phyloP scores from a whole-genome alignment of 352 stramenopile genomes.

The Phytophthora nicotianae region DNA sequence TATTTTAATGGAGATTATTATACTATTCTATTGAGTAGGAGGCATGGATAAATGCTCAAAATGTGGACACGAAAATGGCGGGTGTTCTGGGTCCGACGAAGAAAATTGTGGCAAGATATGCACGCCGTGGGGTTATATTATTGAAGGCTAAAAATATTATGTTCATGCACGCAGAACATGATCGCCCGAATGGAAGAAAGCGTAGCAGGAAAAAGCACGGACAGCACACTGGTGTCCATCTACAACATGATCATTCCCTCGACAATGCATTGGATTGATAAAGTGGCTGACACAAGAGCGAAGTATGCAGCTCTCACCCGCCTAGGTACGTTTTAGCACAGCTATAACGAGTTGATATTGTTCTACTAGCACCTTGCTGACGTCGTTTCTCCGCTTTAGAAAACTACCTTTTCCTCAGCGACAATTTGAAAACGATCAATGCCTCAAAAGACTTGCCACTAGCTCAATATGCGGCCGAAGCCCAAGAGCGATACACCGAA shows the following conservation, averaged over 20 bases:
- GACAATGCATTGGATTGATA: slow-evolving; percentile 76
- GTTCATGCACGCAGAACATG: slow-evolving; percentile 41
- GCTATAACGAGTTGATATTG: not conserved
- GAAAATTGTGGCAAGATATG: slow-evolving; percentile 60
- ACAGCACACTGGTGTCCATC: slow-evolving; percentile 63
- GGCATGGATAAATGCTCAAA: slow-evolving; percentile 66
- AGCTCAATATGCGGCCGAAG: slow-evolving; percentile 53
- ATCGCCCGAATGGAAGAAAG: slow-evolving; percentile 67
- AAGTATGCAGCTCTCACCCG: slow-evolving; percentile 72
- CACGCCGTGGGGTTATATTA: not conserved
- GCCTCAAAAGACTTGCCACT: slow-evolving; percentile 49
- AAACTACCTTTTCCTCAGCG: slow-evolving; percentile 73
- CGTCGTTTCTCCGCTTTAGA: slow-evolving; percentile 27
- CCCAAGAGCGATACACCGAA: slow-evolving; percentile 46
- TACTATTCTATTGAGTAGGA: slow-evolving; percentile 34
- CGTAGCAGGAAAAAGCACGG: slow-evolving; percentile 58
- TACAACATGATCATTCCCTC: slow-evolving; percentile 69
- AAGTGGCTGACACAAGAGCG: slow-evolving; percentile 61
- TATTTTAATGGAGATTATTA: not conserved
- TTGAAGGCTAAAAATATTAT: not conserved
- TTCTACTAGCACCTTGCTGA: too few species aligned
- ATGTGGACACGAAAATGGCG: slow-evolving; percentile 74
- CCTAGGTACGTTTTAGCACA: slow-evolving; percentile 39
- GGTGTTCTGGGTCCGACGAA: slow-evolving; percentile 67
- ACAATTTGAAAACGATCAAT: slow-evolving; percentile 58